Evolutionary conservation across 108 stramenopile species (phyloP).

Genomic region (Poteriospumella lacustris): DNA sequence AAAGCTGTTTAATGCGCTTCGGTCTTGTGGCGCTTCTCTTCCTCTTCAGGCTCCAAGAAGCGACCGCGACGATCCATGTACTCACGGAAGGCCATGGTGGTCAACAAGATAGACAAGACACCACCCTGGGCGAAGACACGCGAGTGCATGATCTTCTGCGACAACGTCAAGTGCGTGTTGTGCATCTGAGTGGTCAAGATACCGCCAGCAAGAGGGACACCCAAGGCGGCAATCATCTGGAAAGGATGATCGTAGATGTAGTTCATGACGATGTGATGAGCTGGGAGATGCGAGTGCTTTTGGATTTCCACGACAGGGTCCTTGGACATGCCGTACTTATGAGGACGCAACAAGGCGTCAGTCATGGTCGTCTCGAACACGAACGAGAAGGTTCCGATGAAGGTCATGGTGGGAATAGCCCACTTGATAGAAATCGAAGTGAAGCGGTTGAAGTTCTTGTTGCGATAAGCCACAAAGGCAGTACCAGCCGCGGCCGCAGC

Average conservation of each 20-base stretch:
- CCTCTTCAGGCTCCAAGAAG: no score
- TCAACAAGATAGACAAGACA: not conserved
- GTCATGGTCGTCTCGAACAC: not conserved
- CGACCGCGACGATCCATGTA: not conserved
- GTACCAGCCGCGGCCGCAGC: no score
- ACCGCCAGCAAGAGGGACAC: not conserved
- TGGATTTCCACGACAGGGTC: not conserved
- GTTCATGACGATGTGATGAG: not conserved
- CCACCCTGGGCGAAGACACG: slow-evolving; percentile 12
- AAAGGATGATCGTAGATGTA: slow-evolving; percentile 8
- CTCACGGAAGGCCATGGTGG: not conserved
- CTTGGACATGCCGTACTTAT: not conserved
- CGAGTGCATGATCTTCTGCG: slow-evolving; percentile 2
- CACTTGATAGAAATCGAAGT: not conserved
- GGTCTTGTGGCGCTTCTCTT: no score
- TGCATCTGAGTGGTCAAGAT: not conserved
- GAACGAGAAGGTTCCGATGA: not conserved
- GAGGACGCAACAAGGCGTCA: not conserved
- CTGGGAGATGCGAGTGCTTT: not conserved
- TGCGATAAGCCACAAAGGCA: no score
- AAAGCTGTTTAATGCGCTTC: no score
- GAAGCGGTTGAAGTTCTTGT: no score
- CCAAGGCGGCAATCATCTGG: not conserved
- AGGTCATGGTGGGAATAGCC: not conserved
- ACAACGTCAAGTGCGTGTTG: not conserved